Conservation (phyloP, 352 stramenopile species). For the Elongisporangium prolatum region DNA sequence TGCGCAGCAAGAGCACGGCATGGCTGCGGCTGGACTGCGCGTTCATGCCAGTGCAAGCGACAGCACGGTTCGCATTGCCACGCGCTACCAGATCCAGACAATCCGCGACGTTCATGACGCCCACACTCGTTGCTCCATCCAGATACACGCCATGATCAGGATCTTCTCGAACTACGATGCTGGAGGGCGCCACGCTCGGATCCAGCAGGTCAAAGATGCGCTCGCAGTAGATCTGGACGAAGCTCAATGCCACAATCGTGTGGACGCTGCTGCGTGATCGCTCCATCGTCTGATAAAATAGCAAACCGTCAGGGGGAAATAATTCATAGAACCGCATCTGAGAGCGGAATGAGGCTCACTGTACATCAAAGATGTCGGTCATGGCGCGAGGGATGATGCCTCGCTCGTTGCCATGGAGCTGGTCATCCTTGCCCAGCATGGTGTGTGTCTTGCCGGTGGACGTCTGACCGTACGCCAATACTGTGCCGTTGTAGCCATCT, state of each 20-base stretch:
- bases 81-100: slow-evolving; percentile 39
- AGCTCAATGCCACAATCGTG: slow-evolving; percentile 58
- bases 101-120: slow-evolving; percentile 35
- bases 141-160: slow-evolving; percentile 60
- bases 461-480: slow-evolving; percentile 68
- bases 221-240: slow-evolving; percentile 82
- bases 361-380: slow-evolving; percentile 51
- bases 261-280: slow-evolving; percentile 20
- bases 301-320: not conserved
- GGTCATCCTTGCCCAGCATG: slow-evolving; percentile 49
- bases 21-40: slow-evolving; percentile 82
- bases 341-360: slow-evolving; percentile 2
- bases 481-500: slow-evolving; percentile 60
- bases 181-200: slow-evolving; percentile 26
- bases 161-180: slow-evolving; percentile 62
- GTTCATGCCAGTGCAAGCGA: slow-evolving; percentile 86
- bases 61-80: slow-evolving; percentile 65
- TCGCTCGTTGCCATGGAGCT: slow-evolving; percentile 23
- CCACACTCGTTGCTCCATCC: slow-evolving; percentile 40
- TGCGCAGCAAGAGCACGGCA: slow-evolving; percentile 76
- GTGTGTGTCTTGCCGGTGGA: slow-evolving; percentile 66
- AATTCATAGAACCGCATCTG: not conserved
- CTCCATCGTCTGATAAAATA: slow-evolving; percentile 13
- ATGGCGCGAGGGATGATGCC: slow-evolving; percentile 61
- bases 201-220: slow-evolving; percentile 68